These are phyloP conservation scores for Hortiboletus flavorubellus DNA, from an alignment of 768 basidiomycete genomes.

Conservation along the genomic window DNA sequence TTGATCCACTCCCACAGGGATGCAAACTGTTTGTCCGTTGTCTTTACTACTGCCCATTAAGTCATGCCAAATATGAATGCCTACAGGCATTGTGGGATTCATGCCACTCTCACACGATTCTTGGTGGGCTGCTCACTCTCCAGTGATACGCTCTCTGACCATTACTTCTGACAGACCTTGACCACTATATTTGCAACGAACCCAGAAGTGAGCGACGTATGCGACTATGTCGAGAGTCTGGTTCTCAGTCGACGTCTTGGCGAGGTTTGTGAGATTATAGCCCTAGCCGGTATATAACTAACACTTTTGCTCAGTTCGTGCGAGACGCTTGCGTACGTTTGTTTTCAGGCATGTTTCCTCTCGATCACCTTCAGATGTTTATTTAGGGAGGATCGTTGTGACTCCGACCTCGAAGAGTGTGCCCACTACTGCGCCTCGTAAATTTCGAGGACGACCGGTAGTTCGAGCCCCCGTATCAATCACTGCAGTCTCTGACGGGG, in stretches of 20 bases:
- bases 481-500: slow-evolving; percentile 15
- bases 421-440: neutral
- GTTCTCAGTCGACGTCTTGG: neutral
- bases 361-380: neutral
- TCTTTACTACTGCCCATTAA: neutral
- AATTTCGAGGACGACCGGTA: slow-evolving; percentile 12
- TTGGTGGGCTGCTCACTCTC: slow-evolving; percentile 15
- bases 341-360: neutral
- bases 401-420: neutral
- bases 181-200: slow-evolving; percentile 26
- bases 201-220: neutral
- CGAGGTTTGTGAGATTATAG: slow-evolving; percentile 10
- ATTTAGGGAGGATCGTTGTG: slow-evolving; percentile 1
- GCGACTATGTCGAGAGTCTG: neutral
- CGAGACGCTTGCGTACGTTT: slow-evolving; percentile 8
- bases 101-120: slow-evolving; percentile 29
- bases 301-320: slow-evolving; percentile 1
- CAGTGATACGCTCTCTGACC: neutral
- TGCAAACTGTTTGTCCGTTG: slow-evolving; percentile 28
- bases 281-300: neutral
- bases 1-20: slow-evolving; percentile 26
- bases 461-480: slow-evolving; percentile 10
- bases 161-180: slow-evolving; percentile 19
- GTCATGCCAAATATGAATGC: neutral
- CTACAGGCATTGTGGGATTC: slow-evolving; percentile 28